Base-by-base conservation (phyloP, 129 eudicot species). In the Scalesia atractyloides region DNA sequence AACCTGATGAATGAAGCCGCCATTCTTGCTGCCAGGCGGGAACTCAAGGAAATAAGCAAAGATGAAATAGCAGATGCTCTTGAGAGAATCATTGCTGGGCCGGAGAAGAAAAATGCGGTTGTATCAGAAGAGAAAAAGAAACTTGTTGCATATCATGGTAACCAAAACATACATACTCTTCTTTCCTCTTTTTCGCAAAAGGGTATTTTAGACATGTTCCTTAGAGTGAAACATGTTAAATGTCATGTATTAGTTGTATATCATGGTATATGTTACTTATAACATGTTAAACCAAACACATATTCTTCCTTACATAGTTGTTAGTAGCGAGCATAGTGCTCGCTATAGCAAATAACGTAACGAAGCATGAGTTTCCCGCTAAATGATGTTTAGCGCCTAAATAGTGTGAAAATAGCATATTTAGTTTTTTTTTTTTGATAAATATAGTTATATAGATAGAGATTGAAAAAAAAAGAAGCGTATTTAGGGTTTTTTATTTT, bases 1-100 rank as follows among this genome's bases (percentile, higher is more conserved):
- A 93, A 93, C 83, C 76, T 93, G 73, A 90, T 93, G 97, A 93
- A 93, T 53, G 98, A 93, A 85, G 97, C 98, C 24, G 98, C 98
- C 76, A 89, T 93, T 69, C 98, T 93, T 52, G 98, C 98, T 12
- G 98, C 98, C 20, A 79, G 98, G 69, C 95, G 98, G 51, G 96
- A 89, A 14, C 96, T 93, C 14, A 93, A 93, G 88, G 98, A 93
- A 78, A 93, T 93, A 17, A 93, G 98, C 90, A 93, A 93, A 63
- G 98, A 93, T 39, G 98, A 93, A 86, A 93, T 93, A 50, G 85
- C 95, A 49, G 98, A 93, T 76, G 98, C 98, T 72, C 83, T 93
- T 1, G 98, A 93, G 84, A 87, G 98, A 72, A 93, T 93, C 61
- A 92, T 92, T 73, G 98, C 98, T 41, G 98, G 98, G 8, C 98